Evolutionary conservation across 345 rosid genomes (phyloP).

Genomic region (Populus deltoides): DNA sequence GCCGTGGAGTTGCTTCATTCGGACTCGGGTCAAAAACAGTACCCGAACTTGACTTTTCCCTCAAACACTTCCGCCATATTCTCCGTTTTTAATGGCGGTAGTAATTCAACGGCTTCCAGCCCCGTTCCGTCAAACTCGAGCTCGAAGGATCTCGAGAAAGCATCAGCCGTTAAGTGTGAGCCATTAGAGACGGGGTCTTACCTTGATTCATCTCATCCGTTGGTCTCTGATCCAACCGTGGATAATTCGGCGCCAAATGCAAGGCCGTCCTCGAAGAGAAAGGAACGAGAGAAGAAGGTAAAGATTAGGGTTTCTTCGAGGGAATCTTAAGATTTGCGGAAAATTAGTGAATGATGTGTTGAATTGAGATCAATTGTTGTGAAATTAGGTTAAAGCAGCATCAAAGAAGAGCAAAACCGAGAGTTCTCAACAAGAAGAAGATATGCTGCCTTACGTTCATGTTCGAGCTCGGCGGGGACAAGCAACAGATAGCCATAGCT

Average conservation of each 20-base stretch:
- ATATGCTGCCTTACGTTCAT: slow-evolving; percentile 69
- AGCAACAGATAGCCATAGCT: slow-evolving; percentile 80
- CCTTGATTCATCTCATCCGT: slow-evolving; percentile 28
- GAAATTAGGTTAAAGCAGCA: slow-evolving; percentile 35
- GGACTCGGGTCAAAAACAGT: slow-evolving; percentile 20
- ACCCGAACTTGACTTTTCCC: slow-evolving; percentile 32
- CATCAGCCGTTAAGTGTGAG: slow-evolving; percentile 38
- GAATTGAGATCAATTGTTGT: background rate
- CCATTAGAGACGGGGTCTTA: slow-evolving; percentile 36
- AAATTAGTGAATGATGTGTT: background rate
- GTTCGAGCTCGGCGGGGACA: slow-evolving; percentile 81
- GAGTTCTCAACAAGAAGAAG: slow-evolving; percentile 39
- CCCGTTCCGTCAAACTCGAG: slow-evolving; percentile 34
- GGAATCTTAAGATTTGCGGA: background rate
- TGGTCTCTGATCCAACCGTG: slow-evolving; percentile 34
- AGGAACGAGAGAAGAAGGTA: slow-evolving; percentile 59
- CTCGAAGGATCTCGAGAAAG: slow-evolving; percentile 30
- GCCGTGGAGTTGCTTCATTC: slow-evolving; percentile 59
- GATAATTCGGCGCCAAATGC: slow-evolving; percentile 22
- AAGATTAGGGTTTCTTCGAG: background rate
- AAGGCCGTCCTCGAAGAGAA: slow-evolving; percentile 43
- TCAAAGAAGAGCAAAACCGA: slow-evolving; percentile 51
- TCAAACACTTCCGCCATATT: slow-evolving; percentile 27
- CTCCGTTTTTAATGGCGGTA: slow-evolving; percentile 25
- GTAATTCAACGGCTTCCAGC: slow-evolving; percentile 28